Conservation (phyloP, 495 filamentous ascomycete species). For the Parathielavia hyrcaniae region DNA sequence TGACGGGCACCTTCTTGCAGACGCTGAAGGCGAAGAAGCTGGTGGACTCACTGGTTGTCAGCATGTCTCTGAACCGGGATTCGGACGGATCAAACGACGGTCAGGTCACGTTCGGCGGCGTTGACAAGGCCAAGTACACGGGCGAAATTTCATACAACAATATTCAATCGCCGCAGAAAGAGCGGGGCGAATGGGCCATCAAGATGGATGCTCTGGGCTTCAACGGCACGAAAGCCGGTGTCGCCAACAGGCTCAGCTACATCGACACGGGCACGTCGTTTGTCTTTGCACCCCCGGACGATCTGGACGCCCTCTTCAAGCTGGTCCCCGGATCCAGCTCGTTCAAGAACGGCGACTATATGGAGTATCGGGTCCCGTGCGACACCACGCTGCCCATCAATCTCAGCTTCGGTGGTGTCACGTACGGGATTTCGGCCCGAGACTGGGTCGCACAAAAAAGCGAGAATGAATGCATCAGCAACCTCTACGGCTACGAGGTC, state of each 20-base stretch:
- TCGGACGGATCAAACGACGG: constrained; percentile 62
- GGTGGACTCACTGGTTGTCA: constrained; percentile 59
- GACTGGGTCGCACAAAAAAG: constrained; percentile 59
- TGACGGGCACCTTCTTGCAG: constrained; percentile 57
- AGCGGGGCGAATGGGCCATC: constrained; percentile 58
- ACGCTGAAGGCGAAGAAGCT: constrained; percentile 50
- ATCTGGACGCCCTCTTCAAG: constrained; percentile 59
- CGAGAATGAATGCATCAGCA: constrained; percentile 53
- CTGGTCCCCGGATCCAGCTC: constrained; percentile 54
- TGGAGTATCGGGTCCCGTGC: constrained; percentile 66
- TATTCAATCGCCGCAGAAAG: constrained; percentile 31
- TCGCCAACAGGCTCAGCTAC: constrained; percentile 53
- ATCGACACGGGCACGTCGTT: constrained; percentile 81
- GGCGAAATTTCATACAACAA: constrained; percentile 60
- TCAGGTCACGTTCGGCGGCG: constrained; percentile 67
- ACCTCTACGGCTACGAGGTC: constrained; percentile 51
- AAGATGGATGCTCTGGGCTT: constrained; percentile 56
- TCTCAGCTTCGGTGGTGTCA: constrained; percentile 42
- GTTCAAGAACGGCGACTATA: constrained; percentile 31
- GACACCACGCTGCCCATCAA: constrained; percentile 44
- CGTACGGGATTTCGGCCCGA: constrained; percentile 57
- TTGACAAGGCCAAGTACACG: constrained; percentile 57
- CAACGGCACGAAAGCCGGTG: constrained; percentile 46
- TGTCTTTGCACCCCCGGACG: constrained; percentile 57
- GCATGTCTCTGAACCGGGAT: constrained; percentile 58